Base-by-base conservation (phyloP, 2,329 filamentous ascomycete genomes). In the Magnaporthiopsis rhizophila region DNA sequence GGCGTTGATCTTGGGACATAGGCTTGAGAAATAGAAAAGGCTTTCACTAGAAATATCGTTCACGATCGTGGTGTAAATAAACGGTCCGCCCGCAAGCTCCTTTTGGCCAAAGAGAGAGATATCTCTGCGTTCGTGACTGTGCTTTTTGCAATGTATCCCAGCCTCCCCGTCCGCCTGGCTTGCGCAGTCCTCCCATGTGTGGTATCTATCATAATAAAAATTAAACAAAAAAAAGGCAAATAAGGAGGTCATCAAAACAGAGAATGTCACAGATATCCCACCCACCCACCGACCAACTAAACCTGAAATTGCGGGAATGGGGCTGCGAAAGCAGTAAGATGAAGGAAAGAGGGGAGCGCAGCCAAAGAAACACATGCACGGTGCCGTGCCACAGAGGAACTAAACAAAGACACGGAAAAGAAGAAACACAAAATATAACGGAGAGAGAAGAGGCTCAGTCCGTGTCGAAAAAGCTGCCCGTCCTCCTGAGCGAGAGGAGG, bases 401-500 rank as follows among this genome's bases (percentile, higher is more conserved):
- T n/a, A n/a, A n/a, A n/a, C n/a, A n/a, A n/a, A n/a, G n/a, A n/a
- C n/a, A n/a, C n/a, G n/a, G n/a, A 56, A 21, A 60, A n/a, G n/a
- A n/a, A 7, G 15, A 30, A 61, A 32, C n/a, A 56, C 13, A 61
- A 11, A 61, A 24, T 34, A 59, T 38, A 62, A 53, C 34, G 13
- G 53, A 38, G 3, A 13, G 12, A 36, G 26, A 5, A 30, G 30
- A 6, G 18, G 38, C 50, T 68, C 58, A 76, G 64, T 80, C 75
- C 11, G 71, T 71, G 36, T 82, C 79, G 61, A 82, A 81, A 68
- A 80, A 81, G 68, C 80, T 83, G 24, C 71, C 75, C 7, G 72
- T 73, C 65, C 75, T 68, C 73, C 77, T 80, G 65, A 81, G 62
- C 60, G 76, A 71, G n/a, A 74, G 73, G 71, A 81, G 64, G 65